Base-by-base conservation (phyloP, 148 eudicot species). In the Amaranthus hypochondriacus region DNA sequence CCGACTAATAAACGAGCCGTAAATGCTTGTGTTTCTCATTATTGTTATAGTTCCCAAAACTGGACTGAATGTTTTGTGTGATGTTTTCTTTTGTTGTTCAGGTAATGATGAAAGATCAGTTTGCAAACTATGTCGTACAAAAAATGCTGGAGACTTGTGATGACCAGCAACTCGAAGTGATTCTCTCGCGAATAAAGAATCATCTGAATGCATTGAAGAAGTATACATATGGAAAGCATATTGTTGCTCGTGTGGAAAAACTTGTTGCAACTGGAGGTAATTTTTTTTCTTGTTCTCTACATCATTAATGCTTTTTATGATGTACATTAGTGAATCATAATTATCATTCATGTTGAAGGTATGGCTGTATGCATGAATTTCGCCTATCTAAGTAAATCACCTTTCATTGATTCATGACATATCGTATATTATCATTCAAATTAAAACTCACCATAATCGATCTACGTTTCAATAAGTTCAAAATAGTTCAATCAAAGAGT, bases 191-290 rank as follows among this genome's bases (percentile, higher is more conserved):
- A 56, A 90, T 90, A 51, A 90, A 90, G 84, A 86, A 85, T 75
- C 96, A 90, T 83, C 77, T 90, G 80, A 90, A 84, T 72, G 90
- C 96, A 6, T 86, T 90, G 68, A 90, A 90, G 85, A 90, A 90
- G 82, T 90, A 90, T 73, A 90, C 96, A 53, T 90, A 90, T 64
- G 96, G 96, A 71, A 90, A 90, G 84, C 96, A 90, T 77, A 90
- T 90, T n/a, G 96, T 90, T 78, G 96, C 96, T 14, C 96, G 96
- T 77, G 96, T 90, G 3, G 96, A 90, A 77, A 90, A 90, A 79
- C 96, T 90, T 83, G 96, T 90, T 87, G 85, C 89, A 42, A 92
- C 92, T 68, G 96, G 96, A 79, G 96, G 96, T 90, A 87, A 57
- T 6, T 74, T 58, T 2, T 52, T 46, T 65, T n/a, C 53, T n/a